phyloP scores from a whole-genome alignment of 306 rosid species.

The Medicago lupulina region DNA sequence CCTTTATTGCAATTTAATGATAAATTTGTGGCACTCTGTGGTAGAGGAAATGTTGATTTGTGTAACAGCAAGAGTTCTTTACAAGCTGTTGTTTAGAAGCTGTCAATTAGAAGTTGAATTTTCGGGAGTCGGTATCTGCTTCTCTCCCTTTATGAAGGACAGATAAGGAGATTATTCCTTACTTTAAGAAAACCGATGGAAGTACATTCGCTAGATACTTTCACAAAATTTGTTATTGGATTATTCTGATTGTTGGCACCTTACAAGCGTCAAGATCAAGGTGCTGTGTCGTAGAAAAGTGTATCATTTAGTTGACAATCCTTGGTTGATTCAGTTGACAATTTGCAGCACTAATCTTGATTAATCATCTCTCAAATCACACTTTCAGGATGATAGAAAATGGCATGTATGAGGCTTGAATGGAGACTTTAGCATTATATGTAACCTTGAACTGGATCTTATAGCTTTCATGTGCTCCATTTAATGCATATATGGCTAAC shows the following conservation, averaged over 20 bases:
- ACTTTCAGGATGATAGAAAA: not conserved
- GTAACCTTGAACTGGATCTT: not conserved
- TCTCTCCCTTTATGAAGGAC: slow-evolving; percentile 1
- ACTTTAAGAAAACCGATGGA: slow-evolving; percentile 4
- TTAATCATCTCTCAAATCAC: not conserved
- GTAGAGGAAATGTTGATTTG: slow-evolving; percentile 59
- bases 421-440: slow-evolving; percentile 10
- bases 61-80: slow-evolving; percentile 47
- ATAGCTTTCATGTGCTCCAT: not conserved
- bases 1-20: slow-evolving; percentile 59
- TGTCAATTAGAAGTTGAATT: slow-evolving; percentile 42
- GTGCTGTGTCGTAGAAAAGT: slow-evolving; percentile 20
- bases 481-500: not conserved
- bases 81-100: slow-evolving; percentile 38
- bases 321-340: slow-evolving; percentile 6
- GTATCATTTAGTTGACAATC: no score
- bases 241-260: slow-evolving; percentile 13
- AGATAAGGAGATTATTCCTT: not conserved
- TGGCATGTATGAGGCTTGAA: not conserved
- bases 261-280: slow-evolving; percentile 1
- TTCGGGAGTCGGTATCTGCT: slow-evolving; percentile 21
- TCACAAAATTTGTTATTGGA: not conserved
- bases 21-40: slow-evolving; percentile 61
- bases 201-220: slow-evolving; percentile 13
- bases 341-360: not conserved